These are phyloP conservation scores for Dillenia turbinata DNA, from an alignment of 164 flowering plant species.

Conservation along the genomic window DNA sequence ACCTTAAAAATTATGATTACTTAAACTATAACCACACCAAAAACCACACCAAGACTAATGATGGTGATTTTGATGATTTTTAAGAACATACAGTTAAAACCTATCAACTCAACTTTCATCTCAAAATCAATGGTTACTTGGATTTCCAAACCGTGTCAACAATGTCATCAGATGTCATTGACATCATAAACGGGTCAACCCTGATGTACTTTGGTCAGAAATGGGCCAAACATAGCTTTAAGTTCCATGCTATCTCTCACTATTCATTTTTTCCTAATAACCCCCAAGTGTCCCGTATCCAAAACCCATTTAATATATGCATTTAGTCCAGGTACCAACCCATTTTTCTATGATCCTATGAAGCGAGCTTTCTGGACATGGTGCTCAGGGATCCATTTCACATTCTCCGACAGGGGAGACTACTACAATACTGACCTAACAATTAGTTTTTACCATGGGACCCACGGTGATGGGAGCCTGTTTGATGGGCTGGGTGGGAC, in stretches of 20 bases:
- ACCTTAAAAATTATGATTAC: conserved; percentile 25
- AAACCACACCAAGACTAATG: neutral
- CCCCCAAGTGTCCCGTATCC: conserved; percentile 10
- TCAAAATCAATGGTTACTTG: conserved; percentile 24
- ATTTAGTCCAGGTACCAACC: neutral
- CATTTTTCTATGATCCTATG: neutral
- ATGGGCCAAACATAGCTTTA: neutral
- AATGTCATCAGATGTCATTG: conserved; percentile 16
- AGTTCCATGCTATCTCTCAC: conserved; percentile 1
- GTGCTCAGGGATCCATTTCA: conserved; percentile 14
- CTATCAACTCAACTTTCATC: conserved; percentile 26
- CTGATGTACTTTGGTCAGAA: conserved; percentile 8
- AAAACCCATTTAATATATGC: conserved; percentile 9
- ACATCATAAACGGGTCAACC: conserved; percentile 15
- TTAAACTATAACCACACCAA: neutral
- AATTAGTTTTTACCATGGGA: conserved; percentile 6
- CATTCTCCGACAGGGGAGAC: neutral
- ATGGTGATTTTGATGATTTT: conserved; percentile 21
- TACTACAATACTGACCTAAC: conserved; percentile 6
- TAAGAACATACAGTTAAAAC: conserved; percentile 31
- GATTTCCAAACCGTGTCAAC: conserved; percentile 20
- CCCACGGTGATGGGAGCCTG: conserved; percentile 19
- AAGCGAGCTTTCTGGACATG: conserved; percentile 18
- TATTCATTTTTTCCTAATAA: conserved; percentile 1
- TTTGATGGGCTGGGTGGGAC: conserved; percentile 24